Evolutionary conservation across 257 asterid species (phyloP), one percentile per base, ranked within the genome.

Genomic region (Jacaranda mimosifolia): DNA sequence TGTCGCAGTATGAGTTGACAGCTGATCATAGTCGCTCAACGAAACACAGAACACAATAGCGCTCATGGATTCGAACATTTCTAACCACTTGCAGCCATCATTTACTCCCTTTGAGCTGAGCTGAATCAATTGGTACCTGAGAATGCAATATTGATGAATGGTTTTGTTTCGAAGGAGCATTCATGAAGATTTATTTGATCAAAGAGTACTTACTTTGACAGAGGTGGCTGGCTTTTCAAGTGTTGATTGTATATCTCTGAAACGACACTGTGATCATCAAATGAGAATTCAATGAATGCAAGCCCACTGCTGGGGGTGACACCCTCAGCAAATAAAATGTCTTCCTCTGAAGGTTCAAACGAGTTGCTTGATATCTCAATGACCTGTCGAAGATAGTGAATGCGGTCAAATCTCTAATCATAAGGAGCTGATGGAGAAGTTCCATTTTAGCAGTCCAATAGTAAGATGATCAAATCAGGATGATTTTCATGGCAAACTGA

Each of bases 121-220:
- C 49, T 86, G 84, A 59, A 90, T 80, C 85, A 92, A 59, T 75
- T 90, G 92, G 80, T 86, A 89, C 84, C 96, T 92, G 86, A 70
- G 40, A 56, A 63, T 7, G 7, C 40, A 62, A 3, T 19, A 13
- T 53, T 3, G 18, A 52, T 18, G 15, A 63, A 21, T 15, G 63
- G 65, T 65, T 21, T 12, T 7, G 45, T 14, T 42, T 42, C 17
- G 21, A 32, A 39, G 19, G 57, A 67, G 15, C 15, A 21, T 26
- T 26, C 26, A 68, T 52, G 49, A 55, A 9, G 35, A 15, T 53
- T 64, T 14, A 3, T 46, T 14, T 7, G 45, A 51, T 39, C 13
- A 8, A 7, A 51, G 40, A 51, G 75, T 68, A 43, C 78, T 85
- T 86, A 89, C 97, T 68, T 87, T 77, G 88, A 74, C 42, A 75